phyloP scores from a whole-genome alignment of 2,329 filamentous ascomycete genomes.

The Graphilbum fragrans region DNA sequence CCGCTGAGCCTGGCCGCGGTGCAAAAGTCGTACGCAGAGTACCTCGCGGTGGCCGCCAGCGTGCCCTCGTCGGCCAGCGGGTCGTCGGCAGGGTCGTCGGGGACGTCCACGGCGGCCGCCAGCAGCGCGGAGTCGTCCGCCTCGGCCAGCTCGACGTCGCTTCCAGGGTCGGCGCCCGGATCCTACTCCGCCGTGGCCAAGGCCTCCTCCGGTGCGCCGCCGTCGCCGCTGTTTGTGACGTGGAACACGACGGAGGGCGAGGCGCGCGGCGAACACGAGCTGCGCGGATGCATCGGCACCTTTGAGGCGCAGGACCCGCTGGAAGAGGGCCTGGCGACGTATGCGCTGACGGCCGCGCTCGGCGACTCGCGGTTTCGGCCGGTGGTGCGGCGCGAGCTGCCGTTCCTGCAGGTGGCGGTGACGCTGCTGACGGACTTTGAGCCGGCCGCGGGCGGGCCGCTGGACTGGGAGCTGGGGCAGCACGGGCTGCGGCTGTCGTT shows the following conservation, averaged over 20 bases:
- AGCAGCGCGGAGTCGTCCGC: constrained; percentile 13
- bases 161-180: constrained; percentile 14
- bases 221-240: constrained; percentile 82
- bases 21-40: constrained; percentile 49
- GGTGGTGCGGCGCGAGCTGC: constrained; percentile 40
- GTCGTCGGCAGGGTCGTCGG: constrained; percentile 19
- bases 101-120: constrained; percentile 12
- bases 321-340: constrained; percentile 59
- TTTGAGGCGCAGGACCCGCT: constrained; percentile 65
- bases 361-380: constrained; percentile 51
- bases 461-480: constrained; percentile 78
- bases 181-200: neutral
- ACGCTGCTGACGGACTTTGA: constrained; percentile 84
- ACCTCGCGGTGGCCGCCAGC: constrained; percentile 15
- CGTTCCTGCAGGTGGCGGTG: constrained; percentile 51
- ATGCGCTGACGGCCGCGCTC: constrained; percentile 68
- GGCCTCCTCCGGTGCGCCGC: constrained; percentile 38
- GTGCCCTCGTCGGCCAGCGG: constrained; percentile 6
- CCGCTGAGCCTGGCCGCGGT: constrained; percentile 56
- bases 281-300: constrained; percentile 93
- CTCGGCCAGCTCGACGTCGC: constrained; percentile 15
- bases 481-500: constrained; percentile 87
- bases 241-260: constrained; percentile 67
- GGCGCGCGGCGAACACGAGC: constrained; percentile 41
- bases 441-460: constrained; percentile 47